Evolutionary conservation across 108 stramenopile genomes (phyloP).

Genomic region (Schizochytrium sp.): DNA sequence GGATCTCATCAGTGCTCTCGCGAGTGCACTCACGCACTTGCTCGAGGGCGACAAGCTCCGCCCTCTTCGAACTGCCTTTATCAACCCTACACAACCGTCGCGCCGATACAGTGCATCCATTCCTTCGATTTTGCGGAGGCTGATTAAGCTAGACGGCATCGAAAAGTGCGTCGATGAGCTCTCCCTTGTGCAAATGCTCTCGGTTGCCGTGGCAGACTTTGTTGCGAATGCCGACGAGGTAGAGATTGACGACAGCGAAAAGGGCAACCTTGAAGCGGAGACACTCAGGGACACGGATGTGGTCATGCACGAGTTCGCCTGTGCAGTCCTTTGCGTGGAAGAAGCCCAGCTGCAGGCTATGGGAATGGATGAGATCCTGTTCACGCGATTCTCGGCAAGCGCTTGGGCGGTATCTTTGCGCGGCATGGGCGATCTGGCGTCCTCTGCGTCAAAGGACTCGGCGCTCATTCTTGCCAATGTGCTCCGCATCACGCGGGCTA

Average conservation of each 20-base stretch:
- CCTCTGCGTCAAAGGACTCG: background rate
- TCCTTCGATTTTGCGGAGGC: background rate
- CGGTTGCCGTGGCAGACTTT: background rate
- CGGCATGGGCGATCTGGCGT: background rate
- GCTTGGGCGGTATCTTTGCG: background rate
- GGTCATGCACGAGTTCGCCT: background rate
- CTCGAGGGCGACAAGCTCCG: background rate
- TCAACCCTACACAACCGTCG: background rate
- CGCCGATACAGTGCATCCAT: background rate
- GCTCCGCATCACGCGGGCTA: background rate
- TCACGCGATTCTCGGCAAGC: background rate
- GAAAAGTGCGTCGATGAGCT: background rate
- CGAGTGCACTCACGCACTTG: too few species aligned
- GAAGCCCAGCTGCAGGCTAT: background rate
- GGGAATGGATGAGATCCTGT: background rate
- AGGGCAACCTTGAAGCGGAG: background rate
- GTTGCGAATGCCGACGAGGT: background rate
- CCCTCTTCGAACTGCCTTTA: background rate
- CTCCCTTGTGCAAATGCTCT: background rate
- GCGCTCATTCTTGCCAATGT: background rate
- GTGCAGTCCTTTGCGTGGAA: background rate
- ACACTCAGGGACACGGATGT: too few species aligned
- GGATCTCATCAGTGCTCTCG: too few species aligned
- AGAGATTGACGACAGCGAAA: background rate
- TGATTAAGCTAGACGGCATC: background rate